phyloP scores from a whole-genome alignment of 306 rosid genomes.

The Acacia confusa region DNA sequence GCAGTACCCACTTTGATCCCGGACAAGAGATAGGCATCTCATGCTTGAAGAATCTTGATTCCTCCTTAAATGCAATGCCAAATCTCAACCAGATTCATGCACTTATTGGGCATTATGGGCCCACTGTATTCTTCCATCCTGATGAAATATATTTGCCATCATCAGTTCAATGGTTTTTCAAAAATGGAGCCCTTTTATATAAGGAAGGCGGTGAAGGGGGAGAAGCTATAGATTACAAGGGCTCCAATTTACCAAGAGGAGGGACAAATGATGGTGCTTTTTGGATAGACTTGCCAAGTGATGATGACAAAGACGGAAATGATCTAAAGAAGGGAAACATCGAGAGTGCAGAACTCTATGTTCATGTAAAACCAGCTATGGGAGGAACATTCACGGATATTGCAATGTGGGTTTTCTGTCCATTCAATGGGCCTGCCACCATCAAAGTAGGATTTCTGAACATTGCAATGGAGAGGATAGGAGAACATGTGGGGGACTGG shows the following conservation, averaged over 20 bases:
- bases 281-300: slow-evolving; percentile 78
- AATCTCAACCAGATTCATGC: slow-evolving; percentile 55
- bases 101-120: slow-evolving; percentile 37
- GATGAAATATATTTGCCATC: slow-evolving; percentile 57
- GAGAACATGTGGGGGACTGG: slow-evolving; percentile 94
- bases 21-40: slow-evolving; percentile 39
- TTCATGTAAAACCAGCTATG: slow-evolving; percentile 77
- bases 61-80: slow-evolving; percentile 52
- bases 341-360: slow-evolving; percentile 69
- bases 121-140: slow-evolving; percentile 71
- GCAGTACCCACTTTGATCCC: slow-evolving; percentile 46
- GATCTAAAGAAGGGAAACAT: slow-evolving; percentile 53
- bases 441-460: slow-evolving; percentile 51
- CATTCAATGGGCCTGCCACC: slow-evolving; percentile 68
- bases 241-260: slow-evolving; percentile 65
- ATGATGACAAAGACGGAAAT: slow-evolving; percentile 40
- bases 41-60: slow-evolving; percentile 53
- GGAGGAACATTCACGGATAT: slow-evolving; percentile 84
- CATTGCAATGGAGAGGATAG: slow-evolving; percentile 72
- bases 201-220: slow-evolving; percentile 39
- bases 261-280: slow-evolving; percentile 58
- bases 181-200: slow-evolving; percentile 58
- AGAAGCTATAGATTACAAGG: slow-evolving; percentile 46
- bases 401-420: slow-evolving; percentile 81
- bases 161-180: slow-evolving; percentile 68